Base-by-base conservation (phyloP, 2,329 filamentous ascomycete species). In the Microdochium trichocladiopsis region DNA sequence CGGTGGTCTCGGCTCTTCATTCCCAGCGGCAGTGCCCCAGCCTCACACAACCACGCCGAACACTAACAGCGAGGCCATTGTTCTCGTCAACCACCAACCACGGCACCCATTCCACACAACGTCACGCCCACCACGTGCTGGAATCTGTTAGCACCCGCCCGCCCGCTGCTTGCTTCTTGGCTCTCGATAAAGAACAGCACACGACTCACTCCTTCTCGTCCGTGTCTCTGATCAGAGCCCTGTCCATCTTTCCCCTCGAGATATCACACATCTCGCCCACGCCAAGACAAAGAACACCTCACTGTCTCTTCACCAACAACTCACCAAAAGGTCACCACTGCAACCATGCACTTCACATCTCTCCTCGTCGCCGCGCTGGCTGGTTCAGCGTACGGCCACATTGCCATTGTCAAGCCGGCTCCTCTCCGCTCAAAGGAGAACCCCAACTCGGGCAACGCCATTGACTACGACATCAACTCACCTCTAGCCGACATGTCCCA, bases 391-490 rank as follows among this genome's bases (percentile, higher is more conserved):
- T 66, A 72, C 51, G 80, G 75, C 54, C 79, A 83, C 67, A 82
- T 83, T 75, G 72, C 79, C 63, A 78, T 82, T 73, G 69, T 61
- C 47, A 68, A 67, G 56, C 80, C 80, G 10, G 57, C 76, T 14
- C 79, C 80, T 6, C 70, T 83, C 59, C 69, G 70, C 52, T 79
- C 76, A 61, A 78, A 77, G 68, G 67, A 65, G 66, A 81, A 82
- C 70, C 69, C 73, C 48, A 68, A 74, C 60, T 58, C 66, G 2
- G 60, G 63, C 54, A 61, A 62, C 45, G 69, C 70, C 52, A 76
- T 82, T 63, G 87, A 92, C 71, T 90, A 87, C 72, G 80, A 79
- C 60, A 89, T 90, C 72, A 88, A 83, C 33, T 75, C 77, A 16
- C 89, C 89, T 2, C 76, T 94, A 48, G 64, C 69, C 2, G 63